Evolutionary conservation across 495 filamentous ascomycete species (phyloP).

Genomic region (Apiosordaria backusii): DNA sequence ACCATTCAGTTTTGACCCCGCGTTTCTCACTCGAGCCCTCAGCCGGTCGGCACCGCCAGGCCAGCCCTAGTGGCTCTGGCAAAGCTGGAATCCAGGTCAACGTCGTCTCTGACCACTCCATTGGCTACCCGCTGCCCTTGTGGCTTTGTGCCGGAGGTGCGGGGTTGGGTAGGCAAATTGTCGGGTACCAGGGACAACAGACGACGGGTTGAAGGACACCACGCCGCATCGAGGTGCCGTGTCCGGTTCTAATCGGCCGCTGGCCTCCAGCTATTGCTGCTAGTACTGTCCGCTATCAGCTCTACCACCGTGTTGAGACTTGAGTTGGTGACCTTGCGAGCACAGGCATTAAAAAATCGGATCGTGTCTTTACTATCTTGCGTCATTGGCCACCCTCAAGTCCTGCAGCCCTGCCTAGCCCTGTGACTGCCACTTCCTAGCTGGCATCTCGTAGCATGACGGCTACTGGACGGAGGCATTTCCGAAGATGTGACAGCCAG

Average conservation of each 20-base stretch:
- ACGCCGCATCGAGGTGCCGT: background rate
- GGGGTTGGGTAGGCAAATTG: background rate
- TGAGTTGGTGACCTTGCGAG: no score
- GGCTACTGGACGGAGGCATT: background rate
- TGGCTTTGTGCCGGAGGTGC: background rate
- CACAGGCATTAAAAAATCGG: no score
- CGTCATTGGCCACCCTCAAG: background rate
- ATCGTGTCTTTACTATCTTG: background rate
- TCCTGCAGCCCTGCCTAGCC: background rate
- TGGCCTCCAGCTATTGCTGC: no score
- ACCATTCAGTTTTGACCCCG: background rate
- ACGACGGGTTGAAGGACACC: background rate
- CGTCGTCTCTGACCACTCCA: background rate
- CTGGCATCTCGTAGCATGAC: background rate
- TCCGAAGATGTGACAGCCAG: background rate
- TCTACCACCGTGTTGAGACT: no score
- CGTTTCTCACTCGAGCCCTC: background rate
- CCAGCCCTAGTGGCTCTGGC: constrained; percentile 10
- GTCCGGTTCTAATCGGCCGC: no score
- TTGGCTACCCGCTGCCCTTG: constrained; percentile 8
- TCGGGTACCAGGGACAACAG: background rate
- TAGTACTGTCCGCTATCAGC: no score
- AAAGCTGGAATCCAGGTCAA: background rate
- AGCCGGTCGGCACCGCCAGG: constrained; percentile 14
- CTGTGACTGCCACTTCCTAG: background rate